phyloP scores from a whole-genome alignment of 2,329 filamentous ascomycete species.

The Pyrenophora tritici-repentis region DNA sequence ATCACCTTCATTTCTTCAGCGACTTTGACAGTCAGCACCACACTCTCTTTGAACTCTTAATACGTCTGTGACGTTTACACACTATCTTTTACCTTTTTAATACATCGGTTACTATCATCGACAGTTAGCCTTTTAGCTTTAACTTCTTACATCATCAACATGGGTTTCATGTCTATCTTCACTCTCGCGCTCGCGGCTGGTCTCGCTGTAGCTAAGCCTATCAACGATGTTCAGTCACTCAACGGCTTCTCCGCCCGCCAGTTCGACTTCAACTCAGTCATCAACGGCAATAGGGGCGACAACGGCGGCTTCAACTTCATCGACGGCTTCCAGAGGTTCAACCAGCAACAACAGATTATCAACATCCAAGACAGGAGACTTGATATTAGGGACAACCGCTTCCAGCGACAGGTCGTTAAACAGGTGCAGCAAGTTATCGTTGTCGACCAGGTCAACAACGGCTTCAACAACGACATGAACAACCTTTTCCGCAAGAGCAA shows the following conservation, averaged over 20 bases:
- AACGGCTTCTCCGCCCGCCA: slow-evolving; percentile 24
- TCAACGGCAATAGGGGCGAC: slow-evolving; percentile 22
- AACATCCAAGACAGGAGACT: slow-evolving; percentile 36
- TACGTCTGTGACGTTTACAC: slow-evolving; percentile 43
- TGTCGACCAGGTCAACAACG: slow-evolving; percentile 36
- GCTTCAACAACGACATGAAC: slow-evolving; percentile 38
- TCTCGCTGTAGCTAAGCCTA: slow-evolving; percentile 39
- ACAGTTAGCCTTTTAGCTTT: too few species aligned
- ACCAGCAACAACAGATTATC: slow-evolving; percentile 37
- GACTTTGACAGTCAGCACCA: slow-evolving; percentile 46
- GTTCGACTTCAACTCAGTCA: slow-evolving; percentile 17
- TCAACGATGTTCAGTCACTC: slow-evolving; percentile 22
- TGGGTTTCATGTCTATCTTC: slow-evolving; percentile 36
- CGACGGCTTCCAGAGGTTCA: slow-evolving; percentile 39
- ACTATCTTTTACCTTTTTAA: slow-evolving; percentile 29
- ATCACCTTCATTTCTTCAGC: slow-evolving; percentile 31
- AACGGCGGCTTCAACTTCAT: slow-evolving; percentile 37
- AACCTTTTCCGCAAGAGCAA: slow-evolving; percentile 39
- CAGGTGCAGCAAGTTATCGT: slow-evolving; percentile 37
- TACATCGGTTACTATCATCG: slow-evolving; percentile 18
- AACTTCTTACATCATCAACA: slow-evolving; percentile 20
- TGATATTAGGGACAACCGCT: slow-evolving; percentile 32
- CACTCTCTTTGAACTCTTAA: slow-evolving; percentile 26
- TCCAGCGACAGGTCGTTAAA: slow-evolving; percentile 31
- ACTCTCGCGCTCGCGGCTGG: slow-evolving; percentile 40